Evolutionary conservation across 2,329 filamentous ascomycete species (phyloP), one percentile per base, ranked within the genome.

Genomic region (Cercospora sesami): DNA sequence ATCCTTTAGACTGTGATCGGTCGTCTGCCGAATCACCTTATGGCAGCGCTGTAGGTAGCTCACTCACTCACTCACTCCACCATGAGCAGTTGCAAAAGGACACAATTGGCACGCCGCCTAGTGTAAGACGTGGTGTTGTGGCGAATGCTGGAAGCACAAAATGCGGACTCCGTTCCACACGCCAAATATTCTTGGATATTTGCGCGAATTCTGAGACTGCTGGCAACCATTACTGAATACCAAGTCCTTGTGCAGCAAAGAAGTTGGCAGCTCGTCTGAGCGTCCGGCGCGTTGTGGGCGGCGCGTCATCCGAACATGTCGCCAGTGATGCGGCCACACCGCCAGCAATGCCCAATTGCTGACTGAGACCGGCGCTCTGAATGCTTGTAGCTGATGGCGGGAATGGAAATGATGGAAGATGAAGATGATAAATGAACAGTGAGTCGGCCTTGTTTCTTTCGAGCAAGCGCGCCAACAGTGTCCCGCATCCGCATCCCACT

Each of bases 401-500:
- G 12, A 10, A 51, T 51, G 5, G 18, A 14, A 26, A 7, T 12
- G 21, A 26, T 23, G 45, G 12, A 23, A 7, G 48, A 8, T 9
- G 23, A 12, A 55, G 23, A 28, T n/a, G 23, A 26, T 55, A 14
- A 28, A 55, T n/a, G 12, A 4, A 23, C 21, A 53, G 48, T 53
- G 18, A 53, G 45, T 53, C 21, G 21, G 55, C 55, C 5, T 28
- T 18, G 55, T 31, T 31, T n/a, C 55, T 21, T 36, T 31, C 55
- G n/a, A 36, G 28, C 55, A 36, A 59, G 28, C 30, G 55, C 55
- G 31, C 28, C 48, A 23, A 9, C 36, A 59, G n/a, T 31, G 55
- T 59, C 55, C 55, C 55, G 31, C 53, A 53, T 28, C 26, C 48
- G 45, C 55, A 53, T 53, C 42, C 60, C 60, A 63, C 60, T 23